Percentiles rank a stretch among this genome's conserved stretches.
These are phyloP conservation scores for Sutorius eximius DNA, from an alignment of 1,284 basidiomycete species.

Conservation along the genomic window DNA sequence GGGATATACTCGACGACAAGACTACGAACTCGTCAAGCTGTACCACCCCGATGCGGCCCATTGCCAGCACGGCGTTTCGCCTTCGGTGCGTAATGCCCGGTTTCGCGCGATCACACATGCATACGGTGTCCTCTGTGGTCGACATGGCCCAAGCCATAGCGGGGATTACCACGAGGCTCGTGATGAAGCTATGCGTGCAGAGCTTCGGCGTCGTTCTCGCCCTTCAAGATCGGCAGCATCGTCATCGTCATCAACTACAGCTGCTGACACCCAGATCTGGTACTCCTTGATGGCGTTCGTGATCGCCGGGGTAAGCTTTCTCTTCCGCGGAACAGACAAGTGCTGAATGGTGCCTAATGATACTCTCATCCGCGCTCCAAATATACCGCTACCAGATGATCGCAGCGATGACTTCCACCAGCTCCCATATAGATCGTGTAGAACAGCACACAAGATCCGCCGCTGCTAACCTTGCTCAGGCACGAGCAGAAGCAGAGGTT, in stretches of 20 bases:
- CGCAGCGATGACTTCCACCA: conserved; percentile 3
- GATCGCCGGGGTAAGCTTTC: conserved; percentile 17
- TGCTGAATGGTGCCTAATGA: background rate
- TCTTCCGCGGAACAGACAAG: background rate
- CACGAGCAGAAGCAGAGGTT: conserved; percentile 42
- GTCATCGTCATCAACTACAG: conserved; percentile 1
- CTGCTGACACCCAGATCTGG: conserved; percentile 6
- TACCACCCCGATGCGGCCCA: conserved; percentile 50
- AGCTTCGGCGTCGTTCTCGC: conserved; percentile 41
- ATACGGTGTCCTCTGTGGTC: conserved; percentile 41
- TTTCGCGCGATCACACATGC: conserved; percentile 53
- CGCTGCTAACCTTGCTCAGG: conserved; percentile 43
- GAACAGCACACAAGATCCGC: conserved; percentile 36
- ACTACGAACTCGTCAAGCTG: conserved; percentile 54
- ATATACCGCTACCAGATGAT: conserved; percentile 8
- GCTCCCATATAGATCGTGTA: conserved; percentile 22
- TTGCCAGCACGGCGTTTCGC: conserved; percentile 34
- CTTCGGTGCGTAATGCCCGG: conserved; percentile 40
- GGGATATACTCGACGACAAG: conserved; percentile 28
- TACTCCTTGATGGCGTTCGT: conserved; percentile 17
- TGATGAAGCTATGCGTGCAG: conserved; percentile 38
- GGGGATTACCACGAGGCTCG: conserved; percentile 7
- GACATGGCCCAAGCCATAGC: background rate
- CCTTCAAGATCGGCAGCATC: conserved; percentile 5
- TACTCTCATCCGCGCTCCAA: background rate